Evolutionary conservation across 139 green algal species (phyloP).

Genomic region (Spirogloea muscicola): DNA sequence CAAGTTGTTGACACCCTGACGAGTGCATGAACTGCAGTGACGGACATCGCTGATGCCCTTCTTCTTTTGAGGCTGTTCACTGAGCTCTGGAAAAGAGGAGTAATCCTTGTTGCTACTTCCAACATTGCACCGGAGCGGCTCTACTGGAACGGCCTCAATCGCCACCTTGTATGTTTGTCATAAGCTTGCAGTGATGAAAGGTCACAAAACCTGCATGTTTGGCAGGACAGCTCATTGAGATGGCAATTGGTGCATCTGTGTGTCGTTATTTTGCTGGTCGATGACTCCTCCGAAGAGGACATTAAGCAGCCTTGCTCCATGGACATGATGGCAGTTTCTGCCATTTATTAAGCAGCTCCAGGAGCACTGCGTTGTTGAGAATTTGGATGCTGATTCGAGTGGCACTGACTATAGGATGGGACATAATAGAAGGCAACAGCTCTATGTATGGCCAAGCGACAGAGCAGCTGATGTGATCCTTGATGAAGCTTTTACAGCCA

Average conservation of each 20-base stretch:
- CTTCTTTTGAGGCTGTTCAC: slow-evolving; percentile 1
- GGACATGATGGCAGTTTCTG: slow-evolving; percentile 5
- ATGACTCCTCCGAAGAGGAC: no score
- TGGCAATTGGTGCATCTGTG: neutral
- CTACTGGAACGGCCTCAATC: slow-evolving; percentile 8
- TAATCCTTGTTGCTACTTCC: slow-evolving; percentile 15
- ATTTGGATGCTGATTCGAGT: neutral
- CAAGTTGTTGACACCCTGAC: neutral
- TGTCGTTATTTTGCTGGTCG: neutral
- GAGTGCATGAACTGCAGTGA: slow-evolving; percentile 13
- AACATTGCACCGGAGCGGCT: slow-evolving; percentile 8
- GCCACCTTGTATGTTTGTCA: slow-evolving; percentile 9
- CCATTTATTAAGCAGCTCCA: neutral
- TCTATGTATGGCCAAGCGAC: neutral
- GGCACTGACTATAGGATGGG: slow-evolving; percentile 8
- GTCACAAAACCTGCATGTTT: neutral
- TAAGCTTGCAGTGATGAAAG: neutral
- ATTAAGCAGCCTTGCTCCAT: neutral
- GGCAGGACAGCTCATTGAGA: neutral
- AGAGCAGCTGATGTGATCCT: neutral
- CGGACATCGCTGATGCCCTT: slow-evolving; percentile 12
- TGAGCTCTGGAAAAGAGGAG: neutral
- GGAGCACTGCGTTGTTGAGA: slow-evolving; percentile 6
- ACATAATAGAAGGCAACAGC: neutral
- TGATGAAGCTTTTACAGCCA: neutral